Evolutionary conservation across 805 yeast genomes (phyloP), one percentile per base, ranked within the genome.

Genomic region (Kazachstania kunashirensis): DNA sequence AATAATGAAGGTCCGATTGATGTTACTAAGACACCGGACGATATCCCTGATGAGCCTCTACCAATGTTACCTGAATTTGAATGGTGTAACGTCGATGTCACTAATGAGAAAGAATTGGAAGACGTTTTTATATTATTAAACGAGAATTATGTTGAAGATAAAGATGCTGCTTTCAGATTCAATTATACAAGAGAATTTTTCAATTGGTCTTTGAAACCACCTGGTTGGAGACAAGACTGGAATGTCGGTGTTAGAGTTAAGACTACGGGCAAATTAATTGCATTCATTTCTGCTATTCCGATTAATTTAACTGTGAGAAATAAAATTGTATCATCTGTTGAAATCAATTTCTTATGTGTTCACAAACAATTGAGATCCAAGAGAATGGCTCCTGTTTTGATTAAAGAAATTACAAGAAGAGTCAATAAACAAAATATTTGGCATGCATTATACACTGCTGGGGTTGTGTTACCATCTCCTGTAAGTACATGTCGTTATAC

Each of bases 391-490:
- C 98, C 98, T 1, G 82, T 92, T 10, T 66, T 92, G 51, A 92
- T 92, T 59, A 83, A 83, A 52, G 98, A 92, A 61, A 81, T 92
- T 46, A 92, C 97, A 4, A 73, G 98, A 55, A 71, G 97, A 48
- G 92, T 92, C 45, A 89, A 92, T 61, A 70, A 74, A 44, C 68
- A 70, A 30, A 75, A 83, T 41, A 82, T 88, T 42, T 92, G 96
- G 95, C 96, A 88, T 59, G 98, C 97, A 0, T 70, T 92, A 42
- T 85, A 84, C 61, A 89, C 98, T 8, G 95, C 89, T 0, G 98
- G 97, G 9, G 76, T 79, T 3, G 79, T 85, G 2, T 67, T 92
- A 39, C 98, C 98, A 16, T 77, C 88, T n/a, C 98, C 98, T 0
- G 74, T 89, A 4, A 67, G 94, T 10, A 77, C 84, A 2, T 79